phyloP scores from a whole-genome alignment of 176 grass and related monocot species.

The Saccharum spontaneum region DNA sequence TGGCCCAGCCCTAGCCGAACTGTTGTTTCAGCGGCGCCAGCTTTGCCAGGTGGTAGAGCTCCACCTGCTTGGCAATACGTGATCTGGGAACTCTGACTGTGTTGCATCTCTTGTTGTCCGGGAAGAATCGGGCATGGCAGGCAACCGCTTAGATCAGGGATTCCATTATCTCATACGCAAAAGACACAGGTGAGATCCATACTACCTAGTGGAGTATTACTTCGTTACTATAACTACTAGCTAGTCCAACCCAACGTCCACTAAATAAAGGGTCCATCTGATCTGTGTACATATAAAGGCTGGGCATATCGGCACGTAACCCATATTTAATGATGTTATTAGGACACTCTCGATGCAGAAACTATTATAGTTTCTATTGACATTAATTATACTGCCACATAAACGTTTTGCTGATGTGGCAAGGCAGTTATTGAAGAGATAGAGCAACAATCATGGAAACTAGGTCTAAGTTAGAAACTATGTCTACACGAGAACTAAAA shows the following conservation, averaged over 20 bases:
- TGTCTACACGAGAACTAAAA: no score
- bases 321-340: neutral
- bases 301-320: neutral
- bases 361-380: no score
- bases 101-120: neutral
- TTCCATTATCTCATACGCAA: neutral
- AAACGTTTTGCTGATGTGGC: no score
- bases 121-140: neutral
- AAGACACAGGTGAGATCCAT: neutral
- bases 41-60: neutral
- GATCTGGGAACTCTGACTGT: neutral
- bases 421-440: no score
- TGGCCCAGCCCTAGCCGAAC: neutral
- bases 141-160: neutral
- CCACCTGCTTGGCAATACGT: neutral
- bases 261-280: neutral
- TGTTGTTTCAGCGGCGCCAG: neutral
- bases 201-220: neutral
- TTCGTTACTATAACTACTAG: neutral
- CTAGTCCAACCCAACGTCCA: neutral
- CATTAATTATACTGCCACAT: no score
- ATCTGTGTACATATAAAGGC: neutral
- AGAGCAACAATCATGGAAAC: no score
- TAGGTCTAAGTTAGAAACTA: no score
- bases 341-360: no score